Evolutionary conservation across 75 land plant genomes (phyloP).

Genomic region (Cupressus sempervirens): DNA sequence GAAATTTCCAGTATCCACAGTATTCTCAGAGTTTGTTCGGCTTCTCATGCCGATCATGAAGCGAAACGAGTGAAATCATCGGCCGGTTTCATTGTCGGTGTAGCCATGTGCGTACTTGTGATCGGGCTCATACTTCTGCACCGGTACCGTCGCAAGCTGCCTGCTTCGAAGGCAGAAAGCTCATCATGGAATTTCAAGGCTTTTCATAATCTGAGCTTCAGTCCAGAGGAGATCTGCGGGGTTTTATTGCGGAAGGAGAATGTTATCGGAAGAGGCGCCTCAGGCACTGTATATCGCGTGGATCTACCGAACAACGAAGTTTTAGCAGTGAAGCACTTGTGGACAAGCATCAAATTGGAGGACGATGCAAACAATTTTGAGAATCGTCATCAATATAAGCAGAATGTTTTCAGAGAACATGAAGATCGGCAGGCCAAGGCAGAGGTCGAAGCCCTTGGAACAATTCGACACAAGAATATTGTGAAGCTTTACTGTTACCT

Average conservation of each 20-base stretch:
- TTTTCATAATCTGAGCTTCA: conserved; percentile 45
- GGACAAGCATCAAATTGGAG: conserved; percentile 27
- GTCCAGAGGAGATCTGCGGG: conserved; percentile 47
- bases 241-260: conserved; percentile 48
- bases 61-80: background rate
- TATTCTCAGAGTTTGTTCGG: background rate
- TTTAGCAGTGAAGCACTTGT: conserved; percentile 72
- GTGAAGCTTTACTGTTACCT: conserved; percentile 76
- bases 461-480: conserved; percentile 75
- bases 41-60: background rate
- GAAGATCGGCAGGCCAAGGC: conserved; percentile 23
- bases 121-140: conserved; percentile 9
- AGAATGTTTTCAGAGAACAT: background rate
- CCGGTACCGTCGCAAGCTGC: background rate
- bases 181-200: conserved; percentile 36
- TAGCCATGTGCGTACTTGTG: background rate
- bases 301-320: conserved; percentile 55
- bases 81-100: conserved; percentile 17
- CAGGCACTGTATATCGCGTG: conserved; percentile 73
- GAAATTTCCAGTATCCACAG: conserved; percentile 8
- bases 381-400: background rate
- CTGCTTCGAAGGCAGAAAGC: conserved; percentile 7
- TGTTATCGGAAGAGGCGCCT: conserved; percentile 72
- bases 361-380: conserved; percentile 24
- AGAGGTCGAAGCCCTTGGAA: conserved; percentile 69